Evolutionary conservation across 139 green algal species (phyloP), one percentile per base, ranked within the genome.

Genomic region (Ulvella scutata): DNA sequence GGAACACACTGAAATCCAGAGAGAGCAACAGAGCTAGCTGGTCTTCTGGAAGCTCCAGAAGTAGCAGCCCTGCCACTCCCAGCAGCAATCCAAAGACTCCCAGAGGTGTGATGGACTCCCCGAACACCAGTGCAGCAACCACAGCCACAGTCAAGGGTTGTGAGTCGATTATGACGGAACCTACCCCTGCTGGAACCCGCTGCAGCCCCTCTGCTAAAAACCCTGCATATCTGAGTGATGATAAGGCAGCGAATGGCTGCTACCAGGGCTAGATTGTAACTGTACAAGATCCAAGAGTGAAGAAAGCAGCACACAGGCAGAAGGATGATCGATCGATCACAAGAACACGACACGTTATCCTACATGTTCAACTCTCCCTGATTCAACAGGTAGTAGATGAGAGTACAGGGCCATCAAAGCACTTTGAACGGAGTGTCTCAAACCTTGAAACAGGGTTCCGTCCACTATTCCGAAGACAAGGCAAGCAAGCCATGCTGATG

Each of bases 71-170:
- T 0, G 83, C 51, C 74, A 96, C 85, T 3, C 90, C 91, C 2
- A 93, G 13, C 2, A 79, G 44, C 34, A 97, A 38, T 0, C 89
- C 90, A 2, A 43, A 33, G 7, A 85, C 59, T 23, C 86, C 87
- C 3, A 80, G 31, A 0, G 74, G 13, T 2, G 79, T 75, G 20
- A 97, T 81, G 1, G 21, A 73, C 85, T 99, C 95, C 20, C 92
- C 92, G 78, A 96, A 98, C 6, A 99, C 80, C 35, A 98, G 34
- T 0, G 92, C 79, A 0, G 95, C 93, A 35, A 99, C 87, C 7
- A 98, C 33, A 2, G 95, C 94, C 26, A 99, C 94, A 1, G 89
- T 95, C 4, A 98, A 83, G 0, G 94, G 94, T 83, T 98, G 94
- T 2, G 87, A 95, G 86, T 98, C 94, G 73, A 98, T 98, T 81